Evolutionary conservation across 352 stramenopile species (phyloP).

Genomic region (Discostella stelligera): DNA sequence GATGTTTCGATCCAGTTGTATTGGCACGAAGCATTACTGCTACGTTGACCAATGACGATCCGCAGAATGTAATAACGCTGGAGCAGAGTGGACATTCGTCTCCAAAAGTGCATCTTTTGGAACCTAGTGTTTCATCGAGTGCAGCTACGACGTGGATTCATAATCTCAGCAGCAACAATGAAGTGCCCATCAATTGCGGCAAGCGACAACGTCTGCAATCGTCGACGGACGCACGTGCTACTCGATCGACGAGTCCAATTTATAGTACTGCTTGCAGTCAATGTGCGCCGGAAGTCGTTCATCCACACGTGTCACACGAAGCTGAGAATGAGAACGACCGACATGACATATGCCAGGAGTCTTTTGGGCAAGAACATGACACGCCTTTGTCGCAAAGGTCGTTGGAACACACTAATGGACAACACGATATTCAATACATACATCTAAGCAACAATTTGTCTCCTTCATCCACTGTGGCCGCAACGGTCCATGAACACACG

Average conservation of each 20-base stretch:
- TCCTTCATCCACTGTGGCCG: slow-evolving; percentile 35
- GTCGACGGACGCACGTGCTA: slow-evolving; percentile 5
- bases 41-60: not conserved
- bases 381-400: slow-evolving; percentile 7
- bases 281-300: not conserved
- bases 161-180: slow-evolving; percentile 3
- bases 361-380: slow-evolving; percentile 6
- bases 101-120: slow-evolving; percentile 1
- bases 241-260: slow-evolving; percentile 19
- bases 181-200: not conserved
- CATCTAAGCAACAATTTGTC: slow-evolving; percentile 17
- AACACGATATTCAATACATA: not conserved
- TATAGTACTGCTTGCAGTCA: not conserved
- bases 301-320: not conserved
- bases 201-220: slow-evolving; percentile 16
- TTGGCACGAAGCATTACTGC: not conserved
- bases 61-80: not conserved
- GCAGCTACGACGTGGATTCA: slow-evolving; percentile 9
- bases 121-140: slow-evolving; percentile 18
- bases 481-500: slow-evolving; percentile 24
- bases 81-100: not conserved
- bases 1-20: slow-evolving; percentile 18
- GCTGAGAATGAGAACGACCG: slow-evolving; percentile 10
- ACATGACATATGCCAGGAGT: not conserved
- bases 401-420: not conserved